A percentile compares a stretch with the other conserved stretches of the same genome.
Conservation (phyloP, 345 rosid species). For the Combretum micranthum region DNA sequence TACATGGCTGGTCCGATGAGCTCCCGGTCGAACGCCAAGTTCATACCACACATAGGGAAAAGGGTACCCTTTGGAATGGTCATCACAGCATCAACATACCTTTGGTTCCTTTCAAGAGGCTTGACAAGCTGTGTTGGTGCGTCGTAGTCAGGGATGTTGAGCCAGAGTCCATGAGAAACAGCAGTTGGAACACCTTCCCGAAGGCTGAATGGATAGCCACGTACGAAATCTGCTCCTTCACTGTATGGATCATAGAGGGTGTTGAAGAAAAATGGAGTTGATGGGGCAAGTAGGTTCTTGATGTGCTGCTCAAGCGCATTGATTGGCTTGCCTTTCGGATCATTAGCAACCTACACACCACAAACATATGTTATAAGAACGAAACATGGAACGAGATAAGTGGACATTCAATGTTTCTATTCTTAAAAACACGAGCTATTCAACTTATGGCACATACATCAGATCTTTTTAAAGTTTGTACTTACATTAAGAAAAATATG, state of each 20-base stretch:
- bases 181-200: conserved; percentile 96
- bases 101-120: conserved; percentile 85
- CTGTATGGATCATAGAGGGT: conserved; percentile 85
- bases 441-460: too few species aligned
- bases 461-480: too few species aligned
- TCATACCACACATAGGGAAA: conserved; percentile 99
- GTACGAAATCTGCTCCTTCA: conserved; percentile 92
- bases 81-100: conserved; percentile 89
- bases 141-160: conserved; percentile 96
- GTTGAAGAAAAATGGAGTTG: conserved; percentile 95
- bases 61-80: conserved; percentile 91
- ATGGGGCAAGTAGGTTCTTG: conserved; percentile 76
- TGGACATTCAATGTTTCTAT: too few species aligned
- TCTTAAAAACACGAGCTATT: too few species aligned
- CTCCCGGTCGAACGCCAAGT: conserved; percentile 78
- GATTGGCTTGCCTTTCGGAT: conserved; percentile 67
- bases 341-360: conserved; percentile 76
- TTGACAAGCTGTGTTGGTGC: conserved; percentile 99
- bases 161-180: conserved; percentile 97
- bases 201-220: conserved; percentile 94
- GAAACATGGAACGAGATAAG: too few species aligned
- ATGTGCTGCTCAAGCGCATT: conserved; percentile 96
- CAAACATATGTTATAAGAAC: neutral
- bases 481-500: too few species aligned
- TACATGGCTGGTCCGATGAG: conserved; percentile 99